A percentile compares a stretch with the other conserved stretches of the same genome.
These are phyloP conservation scores for Ceratocystis smalleyi DNA, from an alignment of 2,329 filamentous ascomycete genomes.

Conservation along the genomic window DNA sequence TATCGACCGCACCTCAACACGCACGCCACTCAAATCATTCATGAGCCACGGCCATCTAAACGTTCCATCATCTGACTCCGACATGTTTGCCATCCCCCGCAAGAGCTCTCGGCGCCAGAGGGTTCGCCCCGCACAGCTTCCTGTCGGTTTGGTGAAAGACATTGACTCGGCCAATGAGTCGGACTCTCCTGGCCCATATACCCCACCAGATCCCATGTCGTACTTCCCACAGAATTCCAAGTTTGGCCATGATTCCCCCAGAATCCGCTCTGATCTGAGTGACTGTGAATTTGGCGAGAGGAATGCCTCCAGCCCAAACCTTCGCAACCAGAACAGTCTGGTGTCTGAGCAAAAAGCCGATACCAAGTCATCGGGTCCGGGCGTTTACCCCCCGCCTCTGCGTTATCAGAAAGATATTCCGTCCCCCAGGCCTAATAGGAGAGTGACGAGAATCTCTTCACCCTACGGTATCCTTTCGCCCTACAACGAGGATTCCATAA, in stretches of 20 bases:
- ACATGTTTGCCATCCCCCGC: slow-evolving; percentile 12
- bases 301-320: not conserved
- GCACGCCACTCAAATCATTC: slow-evolving; percentile 4
- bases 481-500: slow-evolving; percentile 9
- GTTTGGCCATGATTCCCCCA: not conserved
- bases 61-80: not conserved
- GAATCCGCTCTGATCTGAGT: slow-evolving; percentile 11
- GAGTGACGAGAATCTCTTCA: not conserved
- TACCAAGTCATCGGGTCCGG: not conserved
- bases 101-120: slow-evolving; percentile 14
- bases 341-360: not conserved
- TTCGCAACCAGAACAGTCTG: not conserved
- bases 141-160: slow-evolving; percentile 3
- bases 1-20: not conserved
- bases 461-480: slow-evolving; percentile 13
- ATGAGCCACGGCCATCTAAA: slow-evolving; percentile 9
- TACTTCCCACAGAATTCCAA: slow-evolving; percentile 4
- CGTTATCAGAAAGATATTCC: not conserved
- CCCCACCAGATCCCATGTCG: slow-evolving; percentile 4
- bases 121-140: not conserved
- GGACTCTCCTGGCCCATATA: slow-evolving; percentile 9
- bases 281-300: slow-evolving; percentile 6
- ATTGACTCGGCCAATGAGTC: slow-evolving; percentile 14
- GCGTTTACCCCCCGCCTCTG: slow-evolving; percentile 3
- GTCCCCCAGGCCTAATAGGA: not conserved